A percentile compares a stretch with the other conserved stretches of the same genome.
phyloP scores from a whole-genome alignment of 352 stramenopile species.

The Pythium aristosporum region DNA sequence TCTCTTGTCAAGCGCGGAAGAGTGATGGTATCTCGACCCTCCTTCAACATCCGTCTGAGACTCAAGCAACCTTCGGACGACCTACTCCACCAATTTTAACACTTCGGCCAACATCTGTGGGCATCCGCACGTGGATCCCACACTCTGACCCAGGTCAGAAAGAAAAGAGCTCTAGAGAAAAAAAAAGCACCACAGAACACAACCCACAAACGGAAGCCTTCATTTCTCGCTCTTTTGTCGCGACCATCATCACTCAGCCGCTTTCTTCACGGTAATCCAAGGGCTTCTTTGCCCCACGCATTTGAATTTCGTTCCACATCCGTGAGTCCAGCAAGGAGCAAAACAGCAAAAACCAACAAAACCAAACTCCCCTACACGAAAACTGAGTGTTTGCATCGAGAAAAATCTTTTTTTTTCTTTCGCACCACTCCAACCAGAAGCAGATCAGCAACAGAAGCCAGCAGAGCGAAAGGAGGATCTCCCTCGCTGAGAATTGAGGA shows the following conservation, averaged over 20 bases:
- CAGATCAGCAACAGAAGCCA: neutral
- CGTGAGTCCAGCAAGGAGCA: neutral
- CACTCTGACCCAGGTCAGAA: constrained; percentile 22
- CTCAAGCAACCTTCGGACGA: constrained; percentile 25
- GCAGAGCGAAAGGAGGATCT: neutral
- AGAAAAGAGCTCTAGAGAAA: constrained; percentile 21
- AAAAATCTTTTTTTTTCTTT: constrained; percentile 29
- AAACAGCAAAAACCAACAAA: constrained; percentile 2
- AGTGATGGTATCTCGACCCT: constrained; percentile 24
- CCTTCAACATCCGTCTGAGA: constrained; percentile 25
- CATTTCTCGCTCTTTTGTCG: constrained; percentile 6
- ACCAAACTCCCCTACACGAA: neutral
- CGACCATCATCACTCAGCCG: constrained; percentile 3
- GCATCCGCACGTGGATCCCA: constrained; percentile 25
- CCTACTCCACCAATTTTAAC: constrained; percentile 17
- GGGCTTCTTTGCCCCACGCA: neutral
- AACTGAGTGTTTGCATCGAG: constrained; percentile 3
- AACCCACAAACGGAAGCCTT: constrained; percentile 16
- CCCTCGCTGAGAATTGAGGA: neutral
- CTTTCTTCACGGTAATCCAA: no score
- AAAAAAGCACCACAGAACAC: constrained; percentile 7
- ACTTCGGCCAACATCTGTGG: constrained; percentile 21
- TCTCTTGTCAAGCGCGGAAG: constrained; percentile 14
- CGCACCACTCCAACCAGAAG: constrained; percentile 1
- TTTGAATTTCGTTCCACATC: constrained; percentile 14